A percentile compares a stretch with the other conserved stretches of the same genome.
These are phyloP conservation scores for Botrytis deweyae DNA, from an alignment of 2,329 filamentous ascomycete species.

Conservation along the genomic window DNA sequence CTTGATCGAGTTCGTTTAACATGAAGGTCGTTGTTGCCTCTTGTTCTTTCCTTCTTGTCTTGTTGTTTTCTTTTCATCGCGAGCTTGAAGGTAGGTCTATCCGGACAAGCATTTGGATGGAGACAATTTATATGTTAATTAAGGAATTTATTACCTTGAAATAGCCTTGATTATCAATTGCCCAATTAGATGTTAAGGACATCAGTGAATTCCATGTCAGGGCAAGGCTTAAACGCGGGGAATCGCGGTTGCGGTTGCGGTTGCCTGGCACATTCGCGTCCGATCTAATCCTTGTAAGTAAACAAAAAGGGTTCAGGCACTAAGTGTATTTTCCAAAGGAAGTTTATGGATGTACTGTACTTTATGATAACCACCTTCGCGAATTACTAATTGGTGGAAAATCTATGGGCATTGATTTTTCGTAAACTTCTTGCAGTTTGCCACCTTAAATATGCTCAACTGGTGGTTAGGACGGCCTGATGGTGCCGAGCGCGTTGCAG, in stretches of 20 bases:
- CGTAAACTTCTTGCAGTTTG: background rate
- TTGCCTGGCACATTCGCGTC: conserved; percentile 9
- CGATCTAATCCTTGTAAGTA: conserved; percentile 12
- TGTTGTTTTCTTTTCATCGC: conserved; percentile 32
- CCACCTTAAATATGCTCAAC: conserved; percentile 34
- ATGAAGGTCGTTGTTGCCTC: conserved; percentile 22
- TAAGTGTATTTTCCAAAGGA: background rate
- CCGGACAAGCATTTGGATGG: background rate
- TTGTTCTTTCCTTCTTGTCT: conserved; percentile 18
- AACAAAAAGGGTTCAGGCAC: conserved; percentile 19
- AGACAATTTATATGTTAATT: background rate
- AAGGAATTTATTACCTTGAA: background rate
- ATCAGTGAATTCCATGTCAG: background rate
- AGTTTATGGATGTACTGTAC: background rate
- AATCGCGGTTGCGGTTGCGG: background rate
- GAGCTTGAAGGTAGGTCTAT: background rate
- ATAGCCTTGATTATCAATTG: background rate
- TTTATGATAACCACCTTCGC: background rate
- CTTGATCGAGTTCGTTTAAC: conserved; percentile 26
- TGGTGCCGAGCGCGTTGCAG: conserved; percentile 31
- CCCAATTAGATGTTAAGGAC: background rate
- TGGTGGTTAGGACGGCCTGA: conserved; percentile 37
- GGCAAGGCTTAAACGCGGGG: background rate
- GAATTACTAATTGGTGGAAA: background rate
- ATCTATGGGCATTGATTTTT: background rate